Evolutionary conservation across 192 early-diverging fungal species (phyloP).

Genomic region (Coemansia aciculifera): DNA sequence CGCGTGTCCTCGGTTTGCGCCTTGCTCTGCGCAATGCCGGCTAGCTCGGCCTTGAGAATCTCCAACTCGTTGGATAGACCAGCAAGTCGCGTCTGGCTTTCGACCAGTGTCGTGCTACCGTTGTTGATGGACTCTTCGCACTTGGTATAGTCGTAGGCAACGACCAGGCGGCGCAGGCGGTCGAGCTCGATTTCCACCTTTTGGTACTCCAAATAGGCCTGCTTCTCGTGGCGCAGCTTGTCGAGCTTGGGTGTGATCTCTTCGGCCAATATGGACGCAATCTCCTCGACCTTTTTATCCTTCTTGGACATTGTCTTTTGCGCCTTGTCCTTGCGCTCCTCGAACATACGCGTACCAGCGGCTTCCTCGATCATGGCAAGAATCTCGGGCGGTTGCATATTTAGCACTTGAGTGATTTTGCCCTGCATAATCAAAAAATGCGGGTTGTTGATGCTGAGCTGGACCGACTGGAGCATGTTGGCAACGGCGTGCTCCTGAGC

Average conservation of each 20-base stretch:
- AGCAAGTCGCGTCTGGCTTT: conserved; percentile 38
- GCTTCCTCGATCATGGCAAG: conserved; percentile 99
- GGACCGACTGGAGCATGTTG: conserved; percentile 94
- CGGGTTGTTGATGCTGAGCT: conserved; percentile 98
- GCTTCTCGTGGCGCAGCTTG: conserved; percentile 82
- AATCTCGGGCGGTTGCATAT: conserved; percentile 97
- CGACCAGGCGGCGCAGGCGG: conserved; percentile 71
- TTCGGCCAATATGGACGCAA: conserved; percentile 74
- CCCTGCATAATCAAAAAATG: conserved; percentile 99
- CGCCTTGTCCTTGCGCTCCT: conserved; percentile 96
- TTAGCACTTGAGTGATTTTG: conserved; percentile 97
- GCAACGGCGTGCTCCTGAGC: conserved; percentile 87
- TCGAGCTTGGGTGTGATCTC: conserved; percentile 95
- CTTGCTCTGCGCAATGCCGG: conserved; percentile 63
- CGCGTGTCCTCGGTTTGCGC: conserved; percentile 51
- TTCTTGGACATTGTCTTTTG: conserved; percentile 92
- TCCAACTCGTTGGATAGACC: conserved; percentile 46
- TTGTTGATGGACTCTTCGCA: conserved; percentile 64
- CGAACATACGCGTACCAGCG: conserved; percentile 98
- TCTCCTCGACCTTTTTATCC: conserved; percentile 93
- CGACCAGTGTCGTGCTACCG: conserved; percentile 29
- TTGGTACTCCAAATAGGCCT: conserved; percentile 88
- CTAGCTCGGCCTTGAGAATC: conserved; percentile 64
- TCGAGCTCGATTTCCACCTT: conserved; percentile 91
- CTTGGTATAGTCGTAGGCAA: conserved; percentile 81